Conservation (phyloP, 1,139 yeast species). For the Zygosaccharomyces sapae region DNA sequence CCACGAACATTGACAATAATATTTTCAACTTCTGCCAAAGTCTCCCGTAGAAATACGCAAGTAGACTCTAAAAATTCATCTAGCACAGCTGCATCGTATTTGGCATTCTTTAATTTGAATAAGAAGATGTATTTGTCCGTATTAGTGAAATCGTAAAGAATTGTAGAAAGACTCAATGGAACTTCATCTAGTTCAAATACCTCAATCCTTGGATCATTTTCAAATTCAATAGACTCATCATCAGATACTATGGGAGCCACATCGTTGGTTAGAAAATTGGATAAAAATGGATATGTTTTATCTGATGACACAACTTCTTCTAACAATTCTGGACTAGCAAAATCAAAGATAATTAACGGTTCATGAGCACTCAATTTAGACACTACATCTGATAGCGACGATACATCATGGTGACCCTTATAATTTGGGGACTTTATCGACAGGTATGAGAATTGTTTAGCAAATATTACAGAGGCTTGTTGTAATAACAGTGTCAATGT, state of each 20-base stretch:
- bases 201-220: slow-evolving; percentile 2
- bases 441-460: slow-evolving; percentile 15
- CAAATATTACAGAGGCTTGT: slow-evolving; percentile 9
- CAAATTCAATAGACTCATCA: slow-evolving; percentile 8
- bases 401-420: slow-evolving; percentile 4
- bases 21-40: slow-evolving; percentile 18
- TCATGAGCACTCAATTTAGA: slow-evolving; percentile 16
- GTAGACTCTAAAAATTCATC: slow-evolving; percentile 29
- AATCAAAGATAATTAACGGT: slow-evolving; percentile 29
- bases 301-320: slow-evolving; percentile 14
- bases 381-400: slow-evolving; percentile 10
- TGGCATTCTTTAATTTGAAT: slow-evolving; percentile 22
- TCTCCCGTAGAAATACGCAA: slow-evolving; percentile 24
- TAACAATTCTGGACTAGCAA: slow-evolving; percentile 21
- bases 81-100: slow-evolving; percentile 23
- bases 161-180: slow-evolving; percentile 19
- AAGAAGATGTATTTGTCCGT: slow-evolving; percentile 21
- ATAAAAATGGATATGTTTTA: slow-evolving; percentile 20
- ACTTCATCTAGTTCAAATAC: slow-evolving; percentile 17
- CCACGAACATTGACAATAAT: slow-evolving; percentile 18
- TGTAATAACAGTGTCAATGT: slow-evolving; percentile 8
- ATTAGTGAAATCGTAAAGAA: slow-evolving; percentile 19
- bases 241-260: slow-evolving; percentile 12
- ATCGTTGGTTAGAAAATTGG: slow-evolving; percentile 18
- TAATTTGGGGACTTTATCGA: slow-evolving; percentile 14